Evolutionary conservation across 2,329 filamentous ascomycete species (phyloP).

Genomic region (Thielaviopsis populi): DNA sequence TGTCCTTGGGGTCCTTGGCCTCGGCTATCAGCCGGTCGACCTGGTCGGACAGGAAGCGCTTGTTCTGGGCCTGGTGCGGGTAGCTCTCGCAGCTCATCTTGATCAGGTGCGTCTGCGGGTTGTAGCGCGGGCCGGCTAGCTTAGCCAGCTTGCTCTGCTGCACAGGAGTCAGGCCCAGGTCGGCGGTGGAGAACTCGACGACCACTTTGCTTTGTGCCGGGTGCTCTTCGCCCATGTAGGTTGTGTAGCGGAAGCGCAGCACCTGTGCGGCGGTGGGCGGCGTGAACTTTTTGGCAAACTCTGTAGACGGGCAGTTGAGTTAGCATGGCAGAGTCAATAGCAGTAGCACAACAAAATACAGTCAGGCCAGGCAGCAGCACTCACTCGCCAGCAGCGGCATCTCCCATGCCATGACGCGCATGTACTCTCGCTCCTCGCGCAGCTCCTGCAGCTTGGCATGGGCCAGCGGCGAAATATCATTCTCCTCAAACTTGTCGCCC

Average conservation of each 20-base stretch:
- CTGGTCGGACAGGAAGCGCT: conserved; percentile 75
- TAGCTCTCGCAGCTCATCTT: conserved; percentile 87
- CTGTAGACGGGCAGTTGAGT: conserved; percentile 29
- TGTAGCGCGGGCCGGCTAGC: conserved; percentile 71
- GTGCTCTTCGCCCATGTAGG: conserved; percentile 87
- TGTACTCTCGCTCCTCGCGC: conserved; percentile 77
- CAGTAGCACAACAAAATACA: background rate
- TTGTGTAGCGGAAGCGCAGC: conserved; percentile 90
- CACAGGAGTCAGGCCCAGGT: conserved; percentile 51
- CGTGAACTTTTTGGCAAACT: conserved; percentile 67
- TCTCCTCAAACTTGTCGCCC: conserved; percentile 52
- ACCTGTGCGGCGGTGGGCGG: conserved; percentile 52
- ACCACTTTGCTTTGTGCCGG: conserved; percentile 89
- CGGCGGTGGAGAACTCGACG: conserved; percentile 65
- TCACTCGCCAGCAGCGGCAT: conserved; percentile 80
- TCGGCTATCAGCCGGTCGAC: conserved; percentile 58
- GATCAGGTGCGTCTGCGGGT: conserved; percentile 64
- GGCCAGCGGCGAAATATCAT: conserved; percentile 70
- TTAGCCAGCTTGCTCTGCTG: conserved; percentile 77
- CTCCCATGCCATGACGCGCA: conserved; percentile 81
- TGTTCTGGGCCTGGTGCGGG: conserved; percentile 85
- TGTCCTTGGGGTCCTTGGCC: conserved; percentile 64
- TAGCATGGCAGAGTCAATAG: background rate
- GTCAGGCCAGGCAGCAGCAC: conserved; percentile 24
- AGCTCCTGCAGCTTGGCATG: conserved; percentile 81